phyloP scores from a whole-genome alignment of 345 rosid species.

The Gossypium bickii region DNA sequence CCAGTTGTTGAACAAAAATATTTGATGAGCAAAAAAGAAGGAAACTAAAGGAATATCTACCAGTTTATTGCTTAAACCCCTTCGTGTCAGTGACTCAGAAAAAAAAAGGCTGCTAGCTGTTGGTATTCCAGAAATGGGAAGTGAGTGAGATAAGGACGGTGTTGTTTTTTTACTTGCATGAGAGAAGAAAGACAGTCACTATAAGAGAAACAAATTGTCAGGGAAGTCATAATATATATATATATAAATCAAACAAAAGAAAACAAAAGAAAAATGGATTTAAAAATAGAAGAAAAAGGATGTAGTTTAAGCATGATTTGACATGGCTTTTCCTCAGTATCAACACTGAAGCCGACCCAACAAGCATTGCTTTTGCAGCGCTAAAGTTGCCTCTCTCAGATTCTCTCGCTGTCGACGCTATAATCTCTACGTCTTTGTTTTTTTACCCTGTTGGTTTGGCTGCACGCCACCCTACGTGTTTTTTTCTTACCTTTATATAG shows the following conservation, averaged over 20 bases:
- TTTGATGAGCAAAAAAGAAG: background rate
- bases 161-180: conserved; percentile 14
- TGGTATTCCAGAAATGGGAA: background rate
- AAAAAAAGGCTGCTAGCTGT: conserved; percentile 14
- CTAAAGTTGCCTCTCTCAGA: conserved; percentile 8
- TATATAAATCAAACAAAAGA: conserved; percentile 1
- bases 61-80: conserved; percentile 3
- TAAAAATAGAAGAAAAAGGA: background rate
- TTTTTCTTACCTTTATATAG: background rate
- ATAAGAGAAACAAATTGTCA: conserved; percentile 19
- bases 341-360: conserved; percentile 27
- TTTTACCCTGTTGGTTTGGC: conserved; percentile 1
- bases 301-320: conserved; percentile 22
- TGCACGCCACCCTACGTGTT: conserved; percentile 19
- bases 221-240: conserved; percentile 14
- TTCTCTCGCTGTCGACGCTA: background rate
- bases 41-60: conserved; percentile 11
- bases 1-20: background rate
- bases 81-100: conserved; percentile 2
- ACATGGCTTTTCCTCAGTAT: conserved; percentile 17
- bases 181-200: conserved; percentile 17
- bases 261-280: background rate
- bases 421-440: background rate
- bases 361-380: conserved; percentile 17
- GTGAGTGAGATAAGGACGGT: conserved; percentile 14